Base-by-base conservation (phyloP, 169 alveolate species). In the Plasmodium reichenowi region DNA sequence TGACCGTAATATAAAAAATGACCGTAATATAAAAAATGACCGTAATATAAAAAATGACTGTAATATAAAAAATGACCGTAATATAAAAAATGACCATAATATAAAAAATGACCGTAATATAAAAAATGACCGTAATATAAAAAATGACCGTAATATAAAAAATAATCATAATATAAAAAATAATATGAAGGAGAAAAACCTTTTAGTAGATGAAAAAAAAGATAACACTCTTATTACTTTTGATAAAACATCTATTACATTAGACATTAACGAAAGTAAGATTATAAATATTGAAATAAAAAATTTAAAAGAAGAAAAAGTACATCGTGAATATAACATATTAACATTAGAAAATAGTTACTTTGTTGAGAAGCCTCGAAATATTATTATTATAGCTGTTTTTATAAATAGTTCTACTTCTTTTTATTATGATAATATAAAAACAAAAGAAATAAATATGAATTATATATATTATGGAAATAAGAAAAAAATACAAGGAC, bases 381-480 rank as follows among this genome's bases (percentile, higher is more conserved):
- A 80, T 20, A 26, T 80, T 7, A 67, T 29, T 47, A 24, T 80
- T 6, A 24, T 80, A 1, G 78, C 90, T 6, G 38, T 80, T 48
- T 80, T 80, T 56, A 54, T 62, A 24, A 80, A 67, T 52, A 80
- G 90, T 26, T 80, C 45, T 20, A 68, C 80, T 2, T 67, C 66
- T 9, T 80, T 80, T 60, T 38, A 67, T 13, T 80, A 17, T 60
- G 56, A 80, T 0, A 45, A 80, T 62, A 26, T 54, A 48, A 67
- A 80, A 80, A 80, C 70, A n/a, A 80, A 80, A 54, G 52, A 50
- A 26, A 26, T 80, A 47, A 67, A 80, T 54, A 54, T 80, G 6
- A 62, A 80, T 54, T 80, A 59, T 29, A 32, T 80, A 47, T 80
- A 80, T 47, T 80, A 56, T 66, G 90, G 90, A n/a, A 66, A 64